Evolutionary conservation across 495 filamentous ascomycete species (phyloP), one percentile per base, ranked within the genome.

Genomic region (Hypoxylon fragiforme): DNA sequence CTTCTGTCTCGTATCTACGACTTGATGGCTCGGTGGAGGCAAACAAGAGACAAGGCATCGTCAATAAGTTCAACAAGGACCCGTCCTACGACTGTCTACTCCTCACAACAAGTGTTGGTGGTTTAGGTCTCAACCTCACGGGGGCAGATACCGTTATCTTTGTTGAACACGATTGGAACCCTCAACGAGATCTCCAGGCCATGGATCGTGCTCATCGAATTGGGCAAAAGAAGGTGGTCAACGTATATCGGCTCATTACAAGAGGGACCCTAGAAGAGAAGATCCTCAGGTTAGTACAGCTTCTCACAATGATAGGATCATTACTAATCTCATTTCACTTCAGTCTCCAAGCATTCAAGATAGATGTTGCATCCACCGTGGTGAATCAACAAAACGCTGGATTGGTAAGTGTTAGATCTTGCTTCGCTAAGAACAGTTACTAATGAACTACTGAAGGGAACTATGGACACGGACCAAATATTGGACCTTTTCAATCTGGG

Each of bases 161-260:
- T 65, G 95, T 98, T 19, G 94, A 98, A 73, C 94, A 98, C 70
- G 94, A 98, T 70, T 98, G 94, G 94, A 98, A 98, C 66, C 94
- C 94, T 24, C 95, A 97, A 67, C 95, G 96, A 71, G 94, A 98
- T 73, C 81, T 98, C 60, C 94, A 98, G 69, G 94, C 94, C 59
- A 98, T 98, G 94, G 94, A 98, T 66, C 91, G 94, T 39, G 94
- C 95, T 7, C 94, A 98, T 74, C 86, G 94, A 62, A 98, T 98
- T 60, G 94, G 94, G 3, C 94, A 98, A 77, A 97, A 97, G 85
- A 97, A 97, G 78, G 92, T 97, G 14, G 94, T 98, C 50, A 98
- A 98, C 67, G 94, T 98, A n/a, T 98, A 97, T 70, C 89, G 94
- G 16, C 76, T 98, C 62, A 89, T 98, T 67, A 97, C 94, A 13